Conservation (phyloP, 78 protist genomes). For the Protostelium mycophagum region DNA sequence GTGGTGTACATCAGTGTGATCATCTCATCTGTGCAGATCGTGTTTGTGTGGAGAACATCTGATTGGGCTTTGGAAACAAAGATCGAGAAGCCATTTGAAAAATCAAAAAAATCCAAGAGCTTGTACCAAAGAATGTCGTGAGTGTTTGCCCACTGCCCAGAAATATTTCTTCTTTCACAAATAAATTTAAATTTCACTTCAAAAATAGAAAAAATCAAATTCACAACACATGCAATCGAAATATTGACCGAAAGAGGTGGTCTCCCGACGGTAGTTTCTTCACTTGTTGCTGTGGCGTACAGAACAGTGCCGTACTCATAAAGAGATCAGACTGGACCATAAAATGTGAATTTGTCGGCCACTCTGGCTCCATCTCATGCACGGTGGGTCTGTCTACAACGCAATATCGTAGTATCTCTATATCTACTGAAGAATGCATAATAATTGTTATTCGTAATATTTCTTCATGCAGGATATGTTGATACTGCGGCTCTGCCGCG, state of each 20-base stretch:
- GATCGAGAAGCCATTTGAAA: slow-evolving; percentile 47
- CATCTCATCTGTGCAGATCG: too few relatives aligned
- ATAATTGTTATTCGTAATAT: too few relatives aligned
- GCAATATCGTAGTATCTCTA: too few relatives aligned
- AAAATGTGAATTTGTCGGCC: slow-evolving; percentile 14
- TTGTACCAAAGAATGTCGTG: slow-evolving; percentile 12
- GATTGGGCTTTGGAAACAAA: slow-evolving; percentile 34
- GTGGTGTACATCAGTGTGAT: too few relatives aligned
- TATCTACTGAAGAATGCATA: too few relatives aligned
- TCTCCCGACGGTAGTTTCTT: slow-evolving; percentile 44
- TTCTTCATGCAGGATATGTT: too few relatives aligned
- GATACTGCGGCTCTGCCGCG: too few relatives aligned
- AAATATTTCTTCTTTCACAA: neutral
- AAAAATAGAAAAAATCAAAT: neutral
- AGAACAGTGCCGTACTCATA: slow-evolving; percentile 11
- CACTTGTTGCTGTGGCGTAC: slow-evolving; percentile 12
- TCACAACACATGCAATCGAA: neutral
- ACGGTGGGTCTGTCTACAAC: neutral
- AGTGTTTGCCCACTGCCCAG: neutral
- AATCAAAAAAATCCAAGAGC: neutral
- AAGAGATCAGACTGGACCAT: slow-evolving; percentile 18
- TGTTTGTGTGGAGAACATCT: slow-evolving; percentile 29
- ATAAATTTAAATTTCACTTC: neutral
- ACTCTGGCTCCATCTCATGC: neutral
- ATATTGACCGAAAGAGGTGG: slow-evolving; percentile 12